A percentile compares a stretch with the other conserved stretches of the same genome.
Evolutionary conservation across 1,139 yeast genomes (phyloP).

Genomic region (Tardiomyces digboiensis): DNA sequence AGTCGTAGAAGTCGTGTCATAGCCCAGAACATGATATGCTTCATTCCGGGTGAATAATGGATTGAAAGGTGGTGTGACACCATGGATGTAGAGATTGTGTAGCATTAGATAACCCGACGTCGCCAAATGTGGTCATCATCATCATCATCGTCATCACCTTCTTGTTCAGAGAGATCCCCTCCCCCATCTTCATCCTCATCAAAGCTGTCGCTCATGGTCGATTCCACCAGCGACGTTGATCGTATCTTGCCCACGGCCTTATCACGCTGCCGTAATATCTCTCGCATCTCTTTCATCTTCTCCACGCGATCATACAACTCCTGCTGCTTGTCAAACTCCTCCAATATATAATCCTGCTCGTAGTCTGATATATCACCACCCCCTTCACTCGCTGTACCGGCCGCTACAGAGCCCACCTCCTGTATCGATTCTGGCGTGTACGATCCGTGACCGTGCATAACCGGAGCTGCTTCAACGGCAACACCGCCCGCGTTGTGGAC

Average conservation of each 20-base stretch:
- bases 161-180: too few species aligned
- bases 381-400: not conserved
- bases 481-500: not conserved
- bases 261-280: not conserved
- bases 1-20: too few species aligned
- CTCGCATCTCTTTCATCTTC: conserved; percentile 1
- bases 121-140: conserved; percentile 3
- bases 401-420: too few species aligned
- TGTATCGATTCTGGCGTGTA: not conserved
- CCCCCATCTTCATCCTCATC: not conserved
- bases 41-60: too few species aligned
- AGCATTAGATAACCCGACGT: not conserved
- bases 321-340: conserved; percentile 9
- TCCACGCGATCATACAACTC: conserved; percentile 4
- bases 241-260: not conserved
- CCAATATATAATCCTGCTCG: conserved; percentile 5
- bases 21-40: too few species aligned
- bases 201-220: not conserved
- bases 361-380: conserved; percentile 3
- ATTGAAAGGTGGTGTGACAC: too few species aligned
- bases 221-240: not conserved
- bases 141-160: conserved; percentile 2
- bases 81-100: too few species aligned
- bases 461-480: conserved; percentile 3
- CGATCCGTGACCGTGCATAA: not conserved